Conservation (phyloP, 306 rosid genomes). For the Acacia acuminata region DNA sequence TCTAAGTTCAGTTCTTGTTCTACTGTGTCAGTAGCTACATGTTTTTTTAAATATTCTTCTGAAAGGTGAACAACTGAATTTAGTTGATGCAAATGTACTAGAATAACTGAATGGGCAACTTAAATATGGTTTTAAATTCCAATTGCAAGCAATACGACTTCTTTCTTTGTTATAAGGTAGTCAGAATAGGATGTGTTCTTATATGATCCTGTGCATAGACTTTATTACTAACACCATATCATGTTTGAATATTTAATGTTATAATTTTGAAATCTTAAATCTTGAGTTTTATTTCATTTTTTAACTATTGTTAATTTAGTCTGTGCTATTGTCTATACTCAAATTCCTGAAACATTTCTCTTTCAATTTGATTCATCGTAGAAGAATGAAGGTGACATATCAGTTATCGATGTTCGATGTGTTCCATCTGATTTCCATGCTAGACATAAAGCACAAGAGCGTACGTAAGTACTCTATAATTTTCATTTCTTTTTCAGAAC, state of each 20-base stretch:
- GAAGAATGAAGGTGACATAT: slow-evolving; percentile 80
- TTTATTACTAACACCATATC: slow-evolving; percentile 1
- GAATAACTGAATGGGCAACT: slow-evolving; percentile 10
- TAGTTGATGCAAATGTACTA: neutral
- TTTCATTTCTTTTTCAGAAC: slow-evolving; percentile 8
- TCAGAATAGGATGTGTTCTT: slow-evolving; percentile 10
- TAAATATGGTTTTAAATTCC: slow-evolving; percentile 7
- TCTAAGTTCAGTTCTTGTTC: neutral
- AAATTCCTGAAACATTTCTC: slow-evolving; percentile 24
- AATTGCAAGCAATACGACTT: slow-evolving; percentile 2
- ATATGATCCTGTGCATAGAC: neutral
- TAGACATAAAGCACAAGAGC: slow-evolving; percentile 88
- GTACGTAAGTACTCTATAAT: slow-evolving; percentile 71
- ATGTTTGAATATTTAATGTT: slow-evolving; percentile 22
- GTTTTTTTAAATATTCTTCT: slow-evolving; percentile 5
- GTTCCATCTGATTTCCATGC: slow-evolving; percentile 86
- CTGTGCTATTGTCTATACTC: slow-evolving; percentile 10
- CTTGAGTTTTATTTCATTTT: slow-evolving; percentile 15
- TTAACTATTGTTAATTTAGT: slow-evolving; percentile 17
- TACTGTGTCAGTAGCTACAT: neutral
- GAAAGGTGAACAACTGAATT: neutral
- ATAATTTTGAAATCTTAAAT: neutral
- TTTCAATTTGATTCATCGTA: slow-evolving; percentile 36
- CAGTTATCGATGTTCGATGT: slow-evolving; percentile 71
- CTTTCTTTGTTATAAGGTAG: neutral